Base-by-base conservation (phyloP, 306 rosid species). In the Neltuma alba region DNA sequence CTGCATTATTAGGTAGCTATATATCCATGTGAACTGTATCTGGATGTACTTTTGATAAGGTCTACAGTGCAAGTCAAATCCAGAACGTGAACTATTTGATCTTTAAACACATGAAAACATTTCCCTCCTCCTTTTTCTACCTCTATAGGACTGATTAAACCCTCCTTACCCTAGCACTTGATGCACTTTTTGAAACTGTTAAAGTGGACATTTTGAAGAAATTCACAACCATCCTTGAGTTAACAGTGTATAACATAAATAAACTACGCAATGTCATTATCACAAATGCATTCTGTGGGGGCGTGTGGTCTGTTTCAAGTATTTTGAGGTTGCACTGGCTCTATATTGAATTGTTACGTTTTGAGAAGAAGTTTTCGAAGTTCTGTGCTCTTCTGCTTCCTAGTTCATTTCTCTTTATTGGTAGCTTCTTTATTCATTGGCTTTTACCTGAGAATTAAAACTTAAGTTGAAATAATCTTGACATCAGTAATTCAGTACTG, bases 21-120 rank as follows among this genome's bases (percentile, higher is more conserved):
- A n/a, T n/a, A 45, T 44, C 57, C 75, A 48, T 79, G 76, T 74
- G 25, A 70, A 44, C 21, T 61, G 70, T 12, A 38, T 61, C 31
- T 45, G 20, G 30, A 48, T 60, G 66, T 64, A 27, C 25, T 42
- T 68, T 25, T n/a, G 30, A 10, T 21, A 54, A n/a, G 3, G 30
- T n/a, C 28, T 21, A 54, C 30, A 21, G 0, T 1, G 28, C 60
- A n/a, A 20, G 4, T 54, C 61, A 21, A 54, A 8, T n/a, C 28
- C 61, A 54, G 3, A 54, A 54, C 7, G 61, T 7, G 13, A 9
- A n/a, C 23, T 7, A n/a, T 2, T 9, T 54, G 18, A 6, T 16
- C 9, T 45, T 45, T 14, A 18, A 52, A n/a, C 27, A 15, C 58
- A n/a, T 18, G 11, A 52, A 52, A 52, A 52, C 58, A 6, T 52